phyloP scores from a whole-genome alignment of 176 grass and related monocot genomes.

The Carex pumila region DNA sequence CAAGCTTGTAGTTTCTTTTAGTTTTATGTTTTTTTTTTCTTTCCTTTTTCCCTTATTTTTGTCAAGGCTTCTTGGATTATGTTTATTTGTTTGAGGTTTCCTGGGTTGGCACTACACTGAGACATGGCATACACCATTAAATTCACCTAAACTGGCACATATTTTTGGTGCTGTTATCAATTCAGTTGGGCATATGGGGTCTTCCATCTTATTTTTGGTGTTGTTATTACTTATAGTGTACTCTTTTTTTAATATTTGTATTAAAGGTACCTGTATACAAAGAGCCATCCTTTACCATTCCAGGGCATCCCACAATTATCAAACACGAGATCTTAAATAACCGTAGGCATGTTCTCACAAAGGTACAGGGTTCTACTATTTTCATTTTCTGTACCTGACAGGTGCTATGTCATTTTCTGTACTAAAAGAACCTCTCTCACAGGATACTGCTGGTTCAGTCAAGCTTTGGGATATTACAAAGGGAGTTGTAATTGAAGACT shows the following conservation, averaged over 20 bases:
- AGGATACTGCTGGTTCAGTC: conserved; percentile 81
- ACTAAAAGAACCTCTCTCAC: conserved; percentile 12
- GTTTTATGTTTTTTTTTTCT: neutral
- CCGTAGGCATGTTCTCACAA: conserved; percentile 86
- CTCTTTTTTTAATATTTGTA: neutral
- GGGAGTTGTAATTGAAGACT: conserved; percentile 82
- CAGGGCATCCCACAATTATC: conserved; percentile 72
- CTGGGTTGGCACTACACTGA: neutral
- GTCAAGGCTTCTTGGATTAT: neutral
- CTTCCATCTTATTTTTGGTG: neutral
- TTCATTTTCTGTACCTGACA: neutral
- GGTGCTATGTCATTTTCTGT: neutral
- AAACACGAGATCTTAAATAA: conserved; percentile 98
- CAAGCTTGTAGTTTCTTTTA: neutral
- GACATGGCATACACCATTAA: neutral
- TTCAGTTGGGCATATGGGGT: neutral
- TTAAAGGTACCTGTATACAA: conserved; percentile 75
- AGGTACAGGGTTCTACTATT: conserved; percentile 41
- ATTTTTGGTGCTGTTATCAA: neutral
- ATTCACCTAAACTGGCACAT: neutral
- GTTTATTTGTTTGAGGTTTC: neutral
- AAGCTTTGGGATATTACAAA: conserved; percentile 97
- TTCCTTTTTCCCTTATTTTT: neutral
- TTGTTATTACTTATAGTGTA: neutral
- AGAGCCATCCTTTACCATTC: conserved; percentile 63